Evolutionary conservation across 2,329 filamentous ascomycete genomes (phyloP).

Genomic region (Aspergillus clavatus): DNA sequence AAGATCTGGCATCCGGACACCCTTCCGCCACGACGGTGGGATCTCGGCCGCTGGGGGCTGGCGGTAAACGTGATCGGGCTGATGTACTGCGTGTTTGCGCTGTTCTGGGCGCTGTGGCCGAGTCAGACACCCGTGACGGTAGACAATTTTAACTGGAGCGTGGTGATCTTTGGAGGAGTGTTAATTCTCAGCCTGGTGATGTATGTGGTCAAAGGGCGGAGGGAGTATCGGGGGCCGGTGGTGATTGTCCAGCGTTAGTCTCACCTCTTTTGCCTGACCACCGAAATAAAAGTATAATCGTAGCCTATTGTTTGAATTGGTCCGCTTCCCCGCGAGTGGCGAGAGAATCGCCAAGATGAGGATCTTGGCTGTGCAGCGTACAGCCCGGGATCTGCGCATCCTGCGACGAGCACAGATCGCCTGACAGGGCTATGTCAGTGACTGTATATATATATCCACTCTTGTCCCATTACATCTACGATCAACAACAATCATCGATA

Average conservation of each 20-base stretch:
- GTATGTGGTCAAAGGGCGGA: slow-evolving; percentile 31
- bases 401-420: too few relatives aligned
- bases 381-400: too few relatives aligned
- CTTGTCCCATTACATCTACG: too few relatives aligned
- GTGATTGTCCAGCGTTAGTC: slow-evolving; percentile 11
- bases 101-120: slow-evolving; percentile 49
- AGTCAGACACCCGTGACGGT: slow-evolving; percentile 32
- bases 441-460: too few relatives aligned
- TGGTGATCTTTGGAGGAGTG: slow-evolving; percentile 41
- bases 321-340: too few relatives aligned
- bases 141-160: slow-evolving; percentile 48
- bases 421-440: too few relatives aligned
- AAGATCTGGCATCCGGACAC: slow-evolving; percentile 36
- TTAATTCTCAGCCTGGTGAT: slow-evolving; percentile 39
- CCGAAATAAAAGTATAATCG: too few relatives aligned
- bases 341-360: too few relatives aligned
- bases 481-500: too few relatives aligned
- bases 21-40: slow-evolving; percentile 40
- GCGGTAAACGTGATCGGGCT: slow-evolving; percentile 43
- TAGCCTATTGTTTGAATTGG: too few relatives aligned
- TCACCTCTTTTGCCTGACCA: not conserved
- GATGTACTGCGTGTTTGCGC: slow-evolving; percentile 41
- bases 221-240: slow-evolving; percentile 30
- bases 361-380: too few relatives aligned
- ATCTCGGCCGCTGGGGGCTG: slow-evolving; percentile 42